Evolutionary conservation across 176 grass and related monocot species (phyloP), one percentile per base, ranked within the genome.

Genomic region (Calamus simplicifolius): DNA sequence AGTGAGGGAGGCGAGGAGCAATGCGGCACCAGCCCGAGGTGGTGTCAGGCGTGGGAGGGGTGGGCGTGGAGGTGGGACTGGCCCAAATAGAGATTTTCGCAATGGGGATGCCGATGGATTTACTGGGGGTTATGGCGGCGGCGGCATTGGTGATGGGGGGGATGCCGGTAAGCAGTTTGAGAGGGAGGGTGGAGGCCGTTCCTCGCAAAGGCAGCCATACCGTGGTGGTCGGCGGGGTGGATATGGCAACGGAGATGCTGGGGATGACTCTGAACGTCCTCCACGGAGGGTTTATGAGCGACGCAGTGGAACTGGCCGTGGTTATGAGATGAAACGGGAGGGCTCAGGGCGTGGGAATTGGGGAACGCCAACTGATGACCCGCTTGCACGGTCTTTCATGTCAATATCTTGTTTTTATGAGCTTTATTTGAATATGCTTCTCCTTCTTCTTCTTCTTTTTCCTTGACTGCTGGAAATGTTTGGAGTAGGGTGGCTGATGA

Each of bases 251-350:
- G 43, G 43, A 58, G 68, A 70, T 16, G 48, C 56, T 29, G 68
- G 48, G 19, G 68, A 8, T 5, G 68, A 70, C 12, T 30, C 56
- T 59, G 68, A 70, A 60, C 68, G 17, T 8, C 68, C 68, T 5
- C 56, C 35, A 50, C 68, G 68, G 25, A 70, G 56, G 16, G 28
- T 29, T 2, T 59, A 70, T 52, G 68, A 70, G 49, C 35, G 68
- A 13, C 31, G 31, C 8, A 70, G 68, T 19, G 68, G 68, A 16
- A 70, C 68, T 3, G 68, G 68, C 16, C 68, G 54, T 59, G 68
- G 68, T 8, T 50, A 70, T 4, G 68, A 70, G 17, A 57, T 60
- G 55, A 70, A 70, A 57, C 68, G 68, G n/a, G 56, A 70, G 19
- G 68, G 68, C 13, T 21, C 56, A 19, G 68, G 68, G 10, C 55